Evolutionary conservation across 345 rosid genomes (phyloP), one percentile per base, ranked within the genome.

Genomic region (Salix brachista): DNA sequence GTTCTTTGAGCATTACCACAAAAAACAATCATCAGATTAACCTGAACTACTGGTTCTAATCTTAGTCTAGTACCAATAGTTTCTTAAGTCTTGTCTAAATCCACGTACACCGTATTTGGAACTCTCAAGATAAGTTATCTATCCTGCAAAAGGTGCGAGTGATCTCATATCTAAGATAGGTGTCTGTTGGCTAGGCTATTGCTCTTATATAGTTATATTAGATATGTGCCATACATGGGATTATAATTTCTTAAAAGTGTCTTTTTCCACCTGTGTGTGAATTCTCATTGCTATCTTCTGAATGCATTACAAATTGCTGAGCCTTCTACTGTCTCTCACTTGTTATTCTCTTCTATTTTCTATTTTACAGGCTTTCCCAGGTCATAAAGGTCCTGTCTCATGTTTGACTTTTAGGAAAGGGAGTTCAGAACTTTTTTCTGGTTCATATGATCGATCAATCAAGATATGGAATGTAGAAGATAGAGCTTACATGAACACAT

Each of bases 401-500:
- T 88, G 96, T 81, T 84, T 96, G 81, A 84, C 87, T 72, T 96
- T 94, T 89, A 89, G 97, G 88, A 88, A 89, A 60, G 97, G 97
- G 44, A 87, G 93, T 48, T 36, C 92, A 0, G 99, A 96, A 73
- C 89, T 96, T 82, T 94, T 91, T 84, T 96, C 98, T 87, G 99
- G 98, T 86, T 96, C 99, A 67, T 96, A 85, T 85, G 99, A 94
- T 86, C 84, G 98, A 82, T 91, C 91, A n/a, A 80, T 91, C 75
- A 94, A 94, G 86, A 86, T 89, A 77, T 96, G 98, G 98, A 96
- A 94, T 79, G 90, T 71, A 12, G 98, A 92, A 75, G 99, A 96
- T 74, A 92, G 93, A 84, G 87, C 97, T 64, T 94, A 91, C 75
- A 82, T 96, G 72, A 85, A 48, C 56, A 92, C 97, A 42, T 78